Base-by-base conservation (phyloP, 177 flowering plant species). In the Vitis hybrid region DNA sequence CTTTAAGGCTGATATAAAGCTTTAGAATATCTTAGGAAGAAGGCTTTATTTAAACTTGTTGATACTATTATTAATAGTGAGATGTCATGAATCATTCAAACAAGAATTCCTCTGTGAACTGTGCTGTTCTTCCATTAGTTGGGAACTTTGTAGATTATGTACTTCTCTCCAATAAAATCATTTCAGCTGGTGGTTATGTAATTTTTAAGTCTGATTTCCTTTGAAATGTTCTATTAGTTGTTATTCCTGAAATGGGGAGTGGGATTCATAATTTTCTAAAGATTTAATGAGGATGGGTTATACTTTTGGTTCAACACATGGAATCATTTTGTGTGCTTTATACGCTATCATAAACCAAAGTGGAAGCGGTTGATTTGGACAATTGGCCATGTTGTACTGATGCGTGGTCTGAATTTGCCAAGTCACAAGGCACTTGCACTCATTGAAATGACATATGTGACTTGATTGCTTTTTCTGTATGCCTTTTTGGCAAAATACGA, bases 381-480 rank as follows among this genome's bases (percentile, higher is more conserved):
- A 59, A 31, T 10, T 58, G 48, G 72, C 71, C 79, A 68, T 71
- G 66, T 76, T 74, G 76, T 68, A 39, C 70, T 31, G 73, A 66
- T 73, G 75, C 74, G 61, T 53, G 66, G 62, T 69, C 77, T 74
- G 70, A 72, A 62, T 72, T 70, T 75, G 80, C 75, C 66, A 65
- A 72, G 82, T 79, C 80, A 75, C 55, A 70, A 18, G 60, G 72
- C 82, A 77, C 70, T 75, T 62, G 70, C 82, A 77, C 70, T 75
- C 69, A 18, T 62, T 49, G 50, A 68, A 31, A 2, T 68, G 62
- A 71, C 66, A 66, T 68, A 56, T 69, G 50, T 64, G 62, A 56
- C 66, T 64, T 56, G 22, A 50, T 67, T 71, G 62, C 64, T 68
- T 73, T 73, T 48, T 56, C 59, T 59, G 12, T 15, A 64, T 55